Conservation (phyloP, 2,329 filamentous ascomycete species). For the Cytospora chrysosperma region DNA sequence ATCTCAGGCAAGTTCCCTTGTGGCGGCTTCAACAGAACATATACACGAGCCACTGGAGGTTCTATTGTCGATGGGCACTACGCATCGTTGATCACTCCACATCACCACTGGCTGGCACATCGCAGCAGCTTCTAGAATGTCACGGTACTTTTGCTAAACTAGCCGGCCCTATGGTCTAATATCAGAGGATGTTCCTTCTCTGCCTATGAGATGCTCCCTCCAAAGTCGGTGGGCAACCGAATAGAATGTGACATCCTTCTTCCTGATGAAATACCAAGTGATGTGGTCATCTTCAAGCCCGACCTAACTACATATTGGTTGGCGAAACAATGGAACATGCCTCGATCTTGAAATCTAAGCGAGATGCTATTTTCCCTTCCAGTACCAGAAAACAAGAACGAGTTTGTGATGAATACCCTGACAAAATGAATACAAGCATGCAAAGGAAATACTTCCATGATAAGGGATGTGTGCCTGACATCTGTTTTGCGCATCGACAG, state of each 20-base stretch:
- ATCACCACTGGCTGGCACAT: neutral
- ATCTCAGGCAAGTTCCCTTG: neutral
- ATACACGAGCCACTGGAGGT: neutral
- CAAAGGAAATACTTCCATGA: constrained; percentile 29
- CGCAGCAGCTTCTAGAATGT: constrained; percentile 7
- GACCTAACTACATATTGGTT: constrained; percentile 19
- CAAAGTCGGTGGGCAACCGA: constrained; percentile 24
- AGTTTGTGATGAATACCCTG: constrained; percentile 18
- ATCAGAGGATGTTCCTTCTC: constrained; percentile 26
- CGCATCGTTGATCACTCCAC: neutral
- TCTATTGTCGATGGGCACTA: neutral
- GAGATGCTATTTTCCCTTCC: constrained; percentile 4
- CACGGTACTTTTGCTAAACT: constrained; percentile 22
- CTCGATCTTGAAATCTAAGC: constrained; percentile 23
- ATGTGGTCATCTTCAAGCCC: constrained; percentile 19
- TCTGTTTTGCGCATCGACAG: constrained; percentile 5
- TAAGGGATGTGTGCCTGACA: constrained; percentile 11
- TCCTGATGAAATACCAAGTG: constrained; percentile 7
- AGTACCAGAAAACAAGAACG: constrained; percentile 5
- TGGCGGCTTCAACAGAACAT: neutral
- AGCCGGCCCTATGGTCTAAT: constrained; percentile 25
- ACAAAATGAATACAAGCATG: constrained; percentile 23
- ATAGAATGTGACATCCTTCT: constrained; percentile 24
- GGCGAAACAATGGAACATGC: constrained; percentile 20
- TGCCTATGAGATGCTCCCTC: constrained; percentile 25